These are phyloP conservation scores for Gleditsia sinensis DNA, from an alignment of 306 rosid species.

Conservation along the genomic window DNA sequence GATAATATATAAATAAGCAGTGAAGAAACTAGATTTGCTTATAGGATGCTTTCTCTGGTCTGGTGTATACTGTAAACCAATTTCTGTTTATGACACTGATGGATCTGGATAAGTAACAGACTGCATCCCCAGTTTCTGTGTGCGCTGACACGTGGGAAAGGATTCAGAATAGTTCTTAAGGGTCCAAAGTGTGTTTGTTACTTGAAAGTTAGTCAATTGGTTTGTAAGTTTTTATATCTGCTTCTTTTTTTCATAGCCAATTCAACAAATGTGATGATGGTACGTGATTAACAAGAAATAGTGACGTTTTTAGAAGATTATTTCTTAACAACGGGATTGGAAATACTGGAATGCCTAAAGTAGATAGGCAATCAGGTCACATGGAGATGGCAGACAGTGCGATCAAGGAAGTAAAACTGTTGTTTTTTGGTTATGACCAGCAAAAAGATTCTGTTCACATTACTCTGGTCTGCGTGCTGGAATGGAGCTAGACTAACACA, in stretches of 20 bases:
- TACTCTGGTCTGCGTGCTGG: neutral
- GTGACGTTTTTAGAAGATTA: neutral
- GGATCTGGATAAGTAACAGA: constrained; percentile 22
- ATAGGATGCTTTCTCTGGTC: neutral
- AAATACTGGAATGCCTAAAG: neutral
- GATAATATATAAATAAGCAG: neutral
- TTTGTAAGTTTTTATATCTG: constrained; percentile 15
- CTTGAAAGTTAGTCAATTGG: constrained; percentile 18
- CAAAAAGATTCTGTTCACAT: neutral
- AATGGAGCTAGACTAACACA: neutral
- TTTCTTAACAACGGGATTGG: neutral
- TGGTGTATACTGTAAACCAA: neutral
- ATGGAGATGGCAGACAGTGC: neutral
- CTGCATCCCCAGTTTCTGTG: constrained; percentile 16
- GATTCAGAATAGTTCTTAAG: constrained; percentile 11
- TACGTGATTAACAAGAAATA: neutral
- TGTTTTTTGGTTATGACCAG: neutral
- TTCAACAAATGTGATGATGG: neutral
- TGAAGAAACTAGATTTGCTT: neutral
- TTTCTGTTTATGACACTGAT: neutral
- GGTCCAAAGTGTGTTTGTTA: constrained; percentile 17
- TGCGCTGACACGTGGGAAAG: constrained; percentile 1
- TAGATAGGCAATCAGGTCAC: neutral
- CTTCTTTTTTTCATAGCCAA: neutral
- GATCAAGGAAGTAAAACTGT: neutral